Conservation (phyloP, 495 filamentous ascomycete species). For the Penicillium verhagenii region DNA sequence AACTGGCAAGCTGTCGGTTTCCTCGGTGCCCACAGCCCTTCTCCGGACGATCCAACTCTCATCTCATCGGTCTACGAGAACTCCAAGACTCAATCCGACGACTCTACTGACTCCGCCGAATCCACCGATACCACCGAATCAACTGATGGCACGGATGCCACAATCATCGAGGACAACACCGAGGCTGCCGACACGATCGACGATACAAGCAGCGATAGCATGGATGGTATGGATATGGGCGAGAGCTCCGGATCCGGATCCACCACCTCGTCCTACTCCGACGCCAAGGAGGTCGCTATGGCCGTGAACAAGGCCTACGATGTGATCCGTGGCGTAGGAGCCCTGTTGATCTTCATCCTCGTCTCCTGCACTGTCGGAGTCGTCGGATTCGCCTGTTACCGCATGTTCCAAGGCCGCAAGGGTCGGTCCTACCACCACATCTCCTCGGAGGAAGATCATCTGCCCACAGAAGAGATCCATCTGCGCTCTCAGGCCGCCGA, state of each 20-base stretch:
- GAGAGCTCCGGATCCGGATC: slow-evolving; percentile 4
- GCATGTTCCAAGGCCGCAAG: slow-evolving; percentile 25
- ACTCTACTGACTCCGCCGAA: slow-evolving; percentile 8
- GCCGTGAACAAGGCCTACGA: slow-evolving; percentile 36
- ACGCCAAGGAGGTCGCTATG: slow-evolving; percentile 34
- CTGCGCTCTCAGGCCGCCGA: slow-evolving; percentile 13
- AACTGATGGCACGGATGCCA: not conserved
- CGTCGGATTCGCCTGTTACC: slow-evolving; percentile 22
- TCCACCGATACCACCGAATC: slow-evolving; percentile 1
- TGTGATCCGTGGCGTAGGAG: slow-evolving; percentile 34
- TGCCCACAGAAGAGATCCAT: slow-evolving; percentile 26
- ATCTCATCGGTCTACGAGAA: slow-evolving; percentile 20
- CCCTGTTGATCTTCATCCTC: slow-evolving; percentile 35
- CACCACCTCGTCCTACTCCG: slow-evolving; percentile 10
- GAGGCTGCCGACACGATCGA: slow-evolving; percentile 1
- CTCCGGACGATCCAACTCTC: slow-evolving; percentile 33
- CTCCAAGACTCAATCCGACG: not conserved
- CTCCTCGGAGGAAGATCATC: slow-evolving; percentile 31
- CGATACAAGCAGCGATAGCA: slow-evolving; percentile 5
- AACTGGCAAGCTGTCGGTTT: slow-evolving; percentile 41
- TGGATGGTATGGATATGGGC: slow-evolving; percentile 15
- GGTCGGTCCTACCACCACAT: slow-evolving; percentile 33
- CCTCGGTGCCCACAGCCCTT: slow-evolving; percentile 21
- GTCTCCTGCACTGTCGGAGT: slow-evolving; percentile 27
- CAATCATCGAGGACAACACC: not conserved